Evolutionary conservation across 2,329 filamentous ascomycete species (phyloP), one percentile per base, ranked within the genome.

Genomic region (Cytospora chrysosperma): DNA sequence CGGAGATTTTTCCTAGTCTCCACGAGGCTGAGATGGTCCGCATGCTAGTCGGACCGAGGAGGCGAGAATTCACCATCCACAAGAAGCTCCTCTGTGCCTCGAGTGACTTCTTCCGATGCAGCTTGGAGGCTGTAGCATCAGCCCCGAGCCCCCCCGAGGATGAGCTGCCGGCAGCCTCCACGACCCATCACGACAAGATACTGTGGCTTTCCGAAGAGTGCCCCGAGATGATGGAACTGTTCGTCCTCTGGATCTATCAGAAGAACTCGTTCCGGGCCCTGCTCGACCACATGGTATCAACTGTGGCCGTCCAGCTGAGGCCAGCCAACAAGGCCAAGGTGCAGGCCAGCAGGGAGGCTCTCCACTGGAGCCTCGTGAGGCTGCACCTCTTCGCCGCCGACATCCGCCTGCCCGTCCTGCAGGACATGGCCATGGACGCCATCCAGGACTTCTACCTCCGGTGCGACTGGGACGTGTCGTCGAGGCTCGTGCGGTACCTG

Each of bases 401-500:
- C 60, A 78, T 84, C 67, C 77, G 77, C 56, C 74, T 85, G 4
- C 72, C 78, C 30, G 75, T 76, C 10, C 76, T 86, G 10, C 84
- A 87, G 69, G 84, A 87, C 71, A 73, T 78, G 21, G 78, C 82
- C 70, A 85, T 86, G 79, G 84, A 87, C 67, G 80, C 81, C 43
- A 73, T 86, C 21, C 84, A 86, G 71, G 84, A 87, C 68, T 72
- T 87, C 19, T 85, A 86, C 70, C 81, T 87, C 47, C 78, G 79
- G 17, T 79, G 80, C 70, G 81, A 86, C 76, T 86, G 83, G 83
- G 82, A 85, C 68, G 81, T 86, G 62, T 79, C 80, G 3, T 78
- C 82, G 1, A 74, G 74, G 28, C 79, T 87, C 55, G 73, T 86
- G 62, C 72, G 73, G 60, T 83, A 81, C 65, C 76, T 86, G 13